Evolutionary conservation across 805 yeast species (phyloP).

Genomic region (Candida palmyrensis): DNA sequence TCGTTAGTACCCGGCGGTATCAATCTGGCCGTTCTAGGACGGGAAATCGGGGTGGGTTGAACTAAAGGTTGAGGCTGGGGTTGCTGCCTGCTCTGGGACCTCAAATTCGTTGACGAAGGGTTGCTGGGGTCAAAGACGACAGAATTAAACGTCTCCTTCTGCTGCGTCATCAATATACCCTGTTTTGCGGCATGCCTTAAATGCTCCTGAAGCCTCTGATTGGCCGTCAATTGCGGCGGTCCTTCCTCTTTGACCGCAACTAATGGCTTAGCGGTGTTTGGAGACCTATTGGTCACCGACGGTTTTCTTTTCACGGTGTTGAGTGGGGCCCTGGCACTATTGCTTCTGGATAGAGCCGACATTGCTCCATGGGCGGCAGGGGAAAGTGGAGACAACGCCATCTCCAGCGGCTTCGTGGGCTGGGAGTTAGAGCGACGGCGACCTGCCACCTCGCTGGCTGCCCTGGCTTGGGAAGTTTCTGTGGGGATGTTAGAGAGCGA

Average conservation of each 20-base stretch:
- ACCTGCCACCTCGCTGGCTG: too few relatives aligned
- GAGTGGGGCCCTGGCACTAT: constrained; percentile 13
- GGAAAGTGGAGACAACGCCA: background rate
- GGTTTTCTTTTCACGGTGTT: constrained; percentile 13
- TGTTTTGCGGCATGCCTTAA: constrained; percentile 32
- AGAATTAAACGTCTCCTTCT: constrained; percentile 27
- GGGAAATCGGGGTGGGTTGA: background rate
- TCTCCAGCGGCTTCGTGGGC: constrained; percentile 13
- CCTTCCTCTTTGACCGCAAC: constrained; percentile 8
- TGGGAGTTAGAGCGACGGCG: constrained; percentile 36
- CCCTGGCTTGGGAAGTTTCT: too few relatives aligned
- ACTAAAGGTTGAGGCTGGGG: background rate
- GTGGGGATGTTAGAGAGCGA: too few relatives aligned
- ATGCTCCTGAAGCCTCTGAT: constrained; percentile 35
- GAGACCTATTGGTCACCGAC: constrained; percentile 8
- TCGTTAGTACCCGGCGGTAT: too few relatives aligned
- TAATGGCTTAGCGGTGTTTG: constrained; percentile 10
- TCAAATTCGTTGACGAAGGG: constrained; percentile 18
- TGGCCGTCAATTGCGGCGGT: constrained; percentile 24
- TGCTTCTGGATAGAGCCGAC: constrained; percentile 20
- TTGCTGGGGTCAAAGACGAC: constrained; percentile 37
- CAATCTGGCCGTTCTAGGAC: constrained; percentile 12
- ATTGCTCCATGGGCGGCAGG: constrained; percentile 31
- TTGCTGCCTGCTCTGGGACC: constrained; percentile 6
- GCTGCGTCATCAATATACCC: constrained; percentile 34